Percentiles rank a stretch among this genome's conserved stretches.
Conservation (phyloP, 2,329 filamentous ascomycete genomes). For the Ceratocystis smalleyi region DNA sequence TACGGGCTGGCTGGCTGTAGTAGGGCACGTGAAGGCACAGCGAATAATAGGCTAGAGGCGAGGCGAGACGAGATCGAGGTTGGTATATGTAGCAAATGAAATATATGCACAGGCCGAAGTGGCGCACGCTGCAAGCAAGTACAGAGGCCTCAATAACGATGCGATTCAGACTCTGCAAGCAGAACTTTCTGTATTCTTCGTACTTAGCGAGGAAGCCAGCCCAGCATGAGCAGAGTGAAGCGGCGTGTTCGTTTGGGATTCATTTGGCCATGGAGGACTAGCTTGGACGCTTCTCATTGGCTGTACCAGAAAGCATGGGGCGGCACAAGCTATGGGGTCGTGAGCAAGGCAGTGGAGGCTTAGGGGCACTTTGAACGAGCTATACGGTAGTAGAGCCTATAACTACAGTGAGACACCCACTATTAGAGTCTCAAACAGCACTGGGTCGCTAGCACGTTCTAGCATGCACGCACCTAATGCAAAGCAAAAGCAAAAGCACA, state of each 20-base stretch:
- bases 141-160: neutral
- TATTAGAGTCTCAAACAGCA: neutral
- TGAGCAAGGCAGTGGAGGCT: neutral
- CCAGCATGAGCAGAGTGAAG: neutral
- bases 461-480: no score
- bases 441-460: neutral
- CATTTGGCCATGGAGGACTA: neutral
- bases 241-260: conserved; percentile 12
- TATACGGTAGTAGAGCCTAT: neutral
- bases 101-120: neutral
- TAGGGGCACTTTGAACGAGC: neutral
- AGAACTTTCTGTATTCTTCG: neutral
- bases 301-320: neutral
- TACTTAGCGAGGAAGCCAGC: neutral
- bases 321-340: neutral
- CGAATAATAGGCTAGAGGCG: neutral
- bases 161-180: neutral
- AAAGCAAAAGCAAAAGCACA: neutral
- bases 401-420: neutral
- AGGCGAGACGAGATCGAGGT: neutral
- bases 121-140: neutral
- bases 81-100: no score
- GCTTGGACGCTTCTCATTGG: neutral
- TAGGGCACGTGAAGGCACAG: neutral
- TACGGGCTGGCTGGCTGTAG: neutral